Percentiles rank a stretch among this genome's conserved stretches.
phyloP scores from a whole-genome alignment of 1,284 basidiomycete genomes.

The Cryptococcus maquisensis region DNA sequence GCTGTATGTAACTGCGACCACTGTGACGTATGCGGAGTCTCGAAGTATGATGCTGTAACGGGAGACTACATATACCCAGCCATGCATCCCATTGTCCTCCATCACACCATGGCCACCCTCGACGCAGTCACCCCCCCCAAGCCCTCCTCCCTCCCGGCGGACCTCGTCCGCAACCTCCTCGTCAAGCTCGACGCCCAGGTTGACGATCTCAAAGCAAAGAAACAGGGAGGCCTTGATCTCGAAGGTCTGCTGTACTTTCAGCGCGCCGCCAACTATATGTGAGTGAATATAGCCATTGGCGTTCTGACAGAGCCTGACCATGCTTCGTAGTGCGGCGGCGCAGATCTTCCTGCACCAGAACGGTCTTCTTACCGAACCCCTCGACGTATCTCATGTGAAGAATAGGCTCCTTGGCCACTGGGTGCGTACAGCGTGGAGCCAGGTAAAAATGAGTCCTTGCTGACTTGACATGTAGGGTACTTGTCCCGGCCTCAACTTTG shows the following conservation, averaged over 20 bases:
- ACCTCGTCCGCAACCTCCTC: slow-evolving; percentile 39
- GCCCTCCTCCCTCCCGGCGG: slow-evolving; percentile 39
- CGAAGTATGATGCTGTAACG: too few species aligned
- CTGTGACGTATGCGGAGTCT: too few species aligned
- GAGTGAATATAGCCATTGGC: slow-evolving; percentile 13
- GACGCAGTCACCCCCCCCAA: slow-evolving; percentile 45
- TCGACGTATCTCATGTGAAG: slow-evolving; percentile 65
- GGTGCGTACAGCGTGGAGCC: slow-evolving; percentile 18
- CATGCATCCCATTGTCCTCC: too few species aligned
- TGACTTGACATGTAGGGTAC: slow-evolving; percentile 19
- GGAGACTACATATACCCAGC: too few species aligned
- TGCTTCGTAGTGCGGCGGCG: slow-evolving; percentile 11
- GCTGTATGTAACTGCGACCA: too few species aligned
- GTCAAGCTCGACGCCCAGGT: slow-evolving; percentile 45
- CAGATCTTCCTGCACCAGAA: slow-evolving; percentile 73
- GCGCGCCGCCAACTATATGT: slow-evolving; percentile 46
- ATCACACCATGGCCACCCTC: slow-evolving; percentile 33
- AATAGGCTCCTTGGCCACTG: slow-evolving; percentile 61
- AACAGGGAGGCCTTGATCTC: slow-evolving; percentile 35
- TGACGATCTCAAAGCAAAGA: slow-evolving; percentile 17
- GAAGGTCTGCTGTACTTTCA: slow-evolving; percentile 49
- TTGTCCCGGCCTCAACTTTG: slow-evolving; percentile 64
- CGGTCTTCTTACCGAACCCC: slow-evolving; percentile 59
- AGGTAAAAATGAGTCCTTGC: background rate
- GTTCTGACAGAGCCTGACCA: background rate